A percentile compares a stretch with the other conserved stretches of the same genome.
Evolutionary conservation across 352 stramenopile species (phyloP).

Genomic region (Aphanomyces euteiches): DNA sequence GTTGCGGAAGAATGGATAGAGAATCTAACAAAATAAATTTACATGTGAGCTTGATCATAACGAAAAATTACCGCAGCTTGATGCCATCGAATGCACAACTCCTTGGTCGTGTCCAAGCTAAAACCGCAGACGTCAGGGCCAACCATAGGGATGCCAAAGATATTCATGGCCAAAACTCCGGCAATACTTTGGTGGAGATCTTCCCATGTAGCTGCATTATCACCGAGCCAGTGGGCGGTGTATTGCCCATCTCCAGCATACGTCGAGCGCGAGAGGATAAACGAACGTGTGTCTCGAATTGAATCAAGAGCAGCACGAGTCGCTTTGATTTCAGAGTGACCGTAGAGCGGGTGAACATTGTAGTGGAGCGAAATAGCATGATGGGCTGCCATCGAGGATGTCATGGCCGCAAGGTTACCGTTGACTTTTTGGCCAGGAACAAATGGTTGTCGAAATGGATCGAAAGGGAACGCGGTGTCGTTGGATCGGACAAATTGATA

Average conservation of each 20-base stretch:
- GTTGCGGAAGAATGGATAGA: conserved; percentile 76
- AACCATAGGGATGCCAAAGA: conserved; percentile 67
- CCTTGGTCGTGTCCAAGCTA: conserved; percentile 42
- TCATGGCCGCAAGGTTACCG: conserved; percentile 74
- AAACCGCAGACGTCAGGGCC: conserved; percentile 68
- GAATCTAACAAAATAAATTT: conserved; percentile 27
- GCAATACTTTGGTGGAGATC: conserved; percentile 72
- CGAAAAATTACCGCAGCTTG: conserved; percentile 48
- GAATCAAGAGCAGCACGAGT: conserved; percentile 49
- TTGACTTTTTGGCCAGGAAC: conserved; percentile 48
- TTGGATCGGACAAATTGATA: conserved; percentile 55
- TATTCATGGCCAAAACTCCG: conserved; percentile 65
- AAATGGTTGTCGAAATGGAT: conserved; percentile 77
- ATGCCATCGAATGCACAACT: conserved; percentile 81
- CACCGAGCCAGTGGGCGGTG: conserved; percentile 56
- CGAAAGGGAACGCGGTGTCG: conserved; percentile 73
- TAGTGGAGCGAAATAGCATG: conserved; percentile 76
- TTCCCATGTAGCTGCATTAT: conserved; percentile 67
- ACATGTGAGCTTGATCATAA: not conserved
- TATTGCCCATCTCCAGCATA: conserved; percentile 64
- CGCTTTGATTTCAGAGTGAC: conserved; percentile 51
- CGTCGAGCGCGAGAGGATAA: conserved; percentile 66
- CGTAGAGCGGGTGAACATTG: conserved; percentile 84
- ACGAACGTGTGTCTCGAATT: conserved; percentile 53
- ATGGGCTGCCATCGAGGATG: conserved; percentile 65